Base-by-base conservation (phyloP, 2,329 filamentous ascomycete species). In the Xylariaceae sp. region DNA sequence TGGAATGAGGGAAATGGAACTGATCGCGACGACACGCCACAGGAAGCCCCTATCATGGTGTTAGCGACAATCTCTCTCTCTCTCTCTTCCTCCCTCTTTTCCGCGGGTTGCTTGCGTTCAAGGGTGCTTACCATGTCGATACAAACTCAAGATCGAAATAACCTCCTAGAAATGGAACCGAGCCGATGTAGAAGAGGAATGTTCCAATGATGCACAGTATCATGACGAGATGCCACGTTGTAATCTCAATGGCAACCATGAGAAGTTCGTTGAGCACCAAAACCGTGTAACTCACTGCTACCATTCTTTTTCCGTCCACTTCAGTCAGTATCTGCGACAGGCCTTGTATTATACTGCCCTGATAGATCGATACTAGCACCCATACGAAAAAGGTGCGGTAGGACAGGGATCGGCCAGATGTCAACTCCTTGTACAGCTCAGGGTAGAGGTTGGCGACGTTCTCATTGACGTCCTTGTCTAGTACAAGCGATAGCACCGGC, bases 401-500 rank as follows among this genome's bases (percentile, higher is more conserved):
- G 55, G 88, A 92, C 15, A 99, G 82, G 4, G 88, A 92, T 11
- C 89, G 87, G 8, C 93, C 93, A 0, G 86, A 84, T 0, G 93
- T 97, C n/a, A 99, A 81, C 73, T 99, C 95, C 72, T 96, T 96
- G 81, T 99, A 99, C 1, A 99, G 83, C 70, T 99, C 94, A 0
- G 94, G 95, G 72, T 99, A 99, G 3, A 99, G 81, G 66, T 94
- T 97, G 17, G 94, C 92, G 4, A 99, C 82, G 55, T 88, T 86
- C 75, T 97, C 93, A 70, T 97, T 92, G 4, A 99, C 93, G 69
- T 99, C 94, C 70, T 89, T 89, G 76, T 99, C 94, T 1, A 99
- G 83, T 1, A 97, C 92, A 5, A 99, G 85, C 0, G 90, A 95
- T 71, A 99, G 88, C 39, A 99, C 94, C 0, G 94, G 94, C 13